Conservation (phyloP, 108 stramenopile genomes). For the Phaeodactylum tricornutum region DNA sequence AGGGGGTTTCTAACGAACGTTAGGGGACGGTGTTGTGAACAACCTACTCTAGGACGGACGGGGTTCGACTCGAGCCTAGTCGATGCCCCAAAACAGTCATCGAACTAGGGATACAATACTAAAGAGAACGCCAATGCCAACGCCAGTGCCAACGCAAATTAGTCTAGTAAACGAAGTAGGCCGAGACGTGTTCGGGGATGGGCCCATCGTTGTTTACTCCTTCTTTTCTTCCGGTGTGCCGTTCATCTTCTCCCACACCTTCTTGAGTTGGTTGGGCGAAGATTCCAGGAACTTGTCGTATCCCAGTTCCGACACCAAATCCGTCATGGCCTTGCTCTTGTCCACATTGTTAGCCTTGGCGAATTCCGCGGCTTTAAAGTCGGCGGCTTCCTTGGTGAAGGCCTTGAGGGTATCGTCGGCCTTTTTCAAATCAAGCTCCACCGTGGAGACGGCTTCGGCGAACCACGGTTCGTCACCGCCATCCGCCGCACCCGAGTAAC, state of each 20-base stretch:
- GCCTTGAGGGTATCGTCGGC: conserved; percentile 81
- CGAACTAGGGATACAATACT: too few species aligned
- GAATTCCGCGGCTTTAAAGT: conserved; percentile 81
- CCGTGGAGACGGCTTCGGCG: conserved; percentile 85
- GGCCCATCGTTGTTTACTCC: too few species aligned
- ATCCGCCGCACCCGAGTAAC: conserved; percentile 72
- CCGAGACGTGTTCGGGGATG: too few species aligned
- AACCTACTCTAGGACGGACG: too few species aligned
- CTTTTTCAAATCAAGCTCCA: conserved; percentile 77
- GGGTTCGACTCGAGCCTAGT: too few species aligned
- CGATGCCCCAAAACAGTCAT: too few species aligned
- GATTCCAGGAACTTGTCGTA: conserved; percentile 78
- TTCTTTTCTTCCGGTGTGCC: too few species aligned
- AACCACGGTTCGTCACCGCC: conserved; percentile 91
- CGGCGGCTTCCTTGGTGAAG: conserved; percentile 85
- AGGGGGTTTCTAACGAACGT: too few species aligned
- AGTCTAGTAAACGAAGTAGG: too few species aligned
- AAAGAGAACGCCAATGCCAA: too few species aligned
- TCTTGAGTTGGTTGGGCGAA: conserved; percentile 58
- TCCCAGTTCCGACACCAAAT: conserved; percentile 72
- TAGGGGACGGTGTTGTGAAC: too few species aligned
- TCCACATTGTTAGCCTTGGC: conserved; percentile 45
- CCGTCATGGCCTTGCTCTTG: conserved; percentile 49
- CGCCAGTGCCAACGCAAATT: too few species aligned
- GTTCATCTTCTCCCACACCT: conserved; percentile 80